Percentiles rank a stretch among this genome's conserved stretches.
These are phyloP conservation scores for Dactylorhiza incarnata DNA, from an alignment of 106 monocot genomes.

Conservation along the genomic window DNA sequence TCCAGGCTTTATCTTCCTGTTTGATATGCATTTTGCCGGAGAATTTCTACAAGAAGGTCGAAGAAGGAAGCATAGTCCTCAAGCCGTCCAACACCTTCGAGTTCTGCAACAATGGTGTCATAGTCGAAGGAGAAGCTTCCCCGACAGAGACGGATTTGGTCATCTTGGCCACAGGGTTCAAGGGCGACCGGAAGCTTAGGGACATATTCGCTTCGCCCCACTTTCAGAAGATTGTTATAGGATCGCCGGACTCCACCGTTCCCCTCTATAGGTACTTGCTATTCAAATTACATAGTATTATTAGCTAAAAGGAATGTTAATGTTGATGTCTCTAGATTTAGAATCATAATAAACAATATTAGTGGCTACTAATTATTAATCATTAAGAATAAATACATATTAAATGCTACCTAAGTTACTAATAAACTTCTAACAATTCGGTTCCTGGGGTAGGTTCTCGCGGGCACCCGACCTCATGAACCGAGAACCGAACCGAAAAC, in stretches of 20 bases:
- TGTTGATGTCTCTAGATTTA: too few relatives aligned
- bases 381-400: too few relatives aligned
- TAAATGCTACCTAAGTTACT: too few relatives aligned
- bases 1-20: slow-evolving; percentile 25
- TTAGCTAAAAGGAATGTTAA: neutral
- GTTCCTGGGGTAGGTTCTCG: too few relatives aligned
- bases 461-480: too few relatives aligned
- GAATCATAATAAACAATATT: too few relatives aligned
- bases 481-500: too few relatives aligned
- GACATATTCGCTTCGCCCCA: slow-evolving; percentile 32
- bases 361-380: too few relatives aligned
- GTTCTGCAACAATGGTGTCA: slow-evolving; percentile 48
- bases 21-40: slow-evolving; percentile 27
- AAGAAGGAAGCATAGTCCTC: slow-evolving; percentile 63
- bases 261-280: slow-evolving; percentile 57
- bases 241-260: slow-evolving; percentile 25
- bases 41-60: slow-evolving; percentile 57
- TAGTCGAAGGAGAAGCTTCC: slow-evolving; percentile 23
- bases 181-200: slow-evolving; percentile 64
- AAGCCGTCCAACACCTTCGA: slow-evolving; percentile 34
- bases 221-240: slow-evolving; percentile 23
- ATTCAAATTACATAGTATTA: too few relatives aligned
- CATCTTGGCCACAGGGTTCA: slow-evolving; percentile 68
- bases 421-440: too few relatives aligned
- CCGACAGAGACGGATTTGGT: slow-evolving; percentile 38